Evolutionary conservation across 805 yeast species (phyloP), one percentile per base, ranked within the genome.

Genomic region (Komagataella phaffii): DNA sequence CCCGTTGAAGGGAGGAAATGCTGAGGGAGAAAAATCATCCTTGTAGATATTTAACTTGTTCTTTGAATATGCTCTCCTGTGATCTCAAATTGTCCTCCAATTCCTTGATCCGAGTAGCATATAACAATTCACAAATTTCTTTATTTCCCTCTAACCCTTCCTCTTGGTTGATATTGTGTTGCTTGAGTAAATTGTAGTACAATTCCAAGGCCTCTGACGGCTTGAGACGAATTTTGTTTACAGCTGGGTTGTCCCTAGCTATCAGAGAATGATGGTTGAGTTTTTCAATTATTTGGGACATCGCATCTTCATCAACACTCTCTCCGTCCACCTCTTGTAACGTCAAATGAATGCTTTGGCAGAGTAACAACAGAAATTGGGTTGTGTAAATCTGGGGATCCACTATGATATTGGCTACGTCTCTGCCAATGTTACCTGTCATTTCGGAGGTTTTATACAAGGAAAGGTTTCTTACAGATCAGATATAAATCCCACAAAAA

Each of bases 291-390:
- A 65, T 50, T 3, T 55, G 48, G 43, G 54, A 46, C 21, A 53
- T 52, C 17, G 49, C 17, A 7, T 55, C 50, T 55, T 53, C 52
- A 51, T 4, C 30, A 54, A 57, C 24, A 45, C 57, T 43, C 47
- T 54, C 49, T 40, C 54, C 67, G 47, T 62, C 59, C 4, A 65
- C 52, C 21, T 57, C 50, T 53, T 66, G 70, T n/a, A 62, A 57
- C 40, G 14, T 30, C n/a, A 30, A 30, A 14, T 30, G 40, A 30
- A 30, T 30, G 40, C 40, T 30, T 30, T 30, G 40, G 14, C 40
- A 30, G 3, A 66, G 55, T 8, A 66, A 59, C 30, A 66, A 58
- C 30, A 61, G 55, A 12, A 62, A 54, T 53, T 64, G 64, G 3
- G 64, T 61, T 1, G 66, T 58, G 55, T 63, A 64, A 8, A 30